Base-by-base conservation (phyloP, 2,329 filamentous ascomycete genomes). In the Xylaria sp. region DNA sequence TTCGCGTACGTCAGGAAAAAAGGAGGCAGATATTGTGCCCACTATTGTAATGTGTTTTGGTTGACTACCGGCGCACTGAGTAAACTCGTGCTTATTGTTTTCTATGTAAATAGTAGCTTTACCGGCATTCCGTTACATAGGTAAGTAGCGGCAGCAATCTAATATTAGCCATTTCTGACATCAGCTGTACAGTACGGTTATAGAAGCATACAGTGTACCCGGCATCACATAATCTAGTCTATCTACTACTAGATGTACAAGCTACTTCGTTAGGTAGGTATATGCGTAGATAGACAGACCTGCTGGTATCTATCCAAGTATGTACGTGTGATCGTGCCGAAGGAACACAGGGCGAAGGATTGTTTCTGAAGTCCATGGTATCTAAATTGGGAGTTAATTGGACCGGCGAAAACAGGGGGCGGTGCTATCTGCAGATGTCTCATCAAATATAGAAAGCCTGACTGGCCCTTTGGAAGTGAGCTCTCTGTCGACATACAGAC, bases 151-250 rank as follows among this genome's bases (percentile, higher is more conserved):
- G 17, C 17, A 40, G 14, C 7, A 47, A 31, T 47, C 45, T 47
- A 47, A 47, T 47, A 47, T 47, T 47, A 47, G 45, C 7, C 45
- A 31, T 11, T 47, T 47, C 45, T 47, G 45, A 47, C 45, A 47
- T 28, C 45, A 47, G 45, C 45, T 31, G 14, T n/a, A 47, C 23
- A 28, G 45, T 47, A 12, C 23, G 25, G 15, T 17, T 8, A 47
- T 14, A 9, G 17, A 43, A 31, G 45, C 7, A 28, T 40, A 47
- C 23, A 17, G 45, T 47, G 31, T 47, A 47, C 23, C 5, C 28
- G 9, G 9, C 4, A 9, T 31, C 28, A 5, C 28, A 31, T n/a
- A n/a, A n/a, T n/a, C n/a, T n/a, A n/a, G n/a, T n/a, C 42, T 46
- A 15, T 15, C 12, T 15, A 25, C 1, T n/a, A 15, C 42, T 15